Base-by-base conservation (phyloP, 2,329 filamentous ascomycete genomes). In the Acephala macrosclerotiorum region DNA sequence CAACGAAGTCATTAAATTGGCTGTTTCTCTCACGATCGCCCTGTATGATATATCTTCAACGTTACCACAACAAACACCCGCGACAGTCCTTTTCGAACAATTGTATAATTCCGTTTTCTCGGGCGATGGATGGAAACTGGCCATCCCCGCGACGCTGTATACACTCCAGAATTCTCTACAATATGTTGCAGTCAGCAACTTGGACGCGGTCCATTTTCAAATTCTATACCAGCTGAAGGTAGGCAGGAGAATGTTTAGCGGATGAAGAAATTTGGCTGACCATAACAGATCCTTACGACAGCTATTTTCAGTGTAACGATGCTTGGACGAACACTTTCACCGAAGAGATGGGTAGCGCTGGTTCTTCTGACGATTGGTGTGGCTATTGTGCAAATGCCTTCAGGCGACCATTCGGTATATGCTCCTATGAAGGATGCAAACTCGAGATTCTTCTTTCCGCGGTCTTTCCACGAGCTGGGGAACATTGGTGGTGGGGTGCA, bases 91-190 rank as follows among this genome's bases (percentile, higher is more conserved):
- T 20, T 92, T 96, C 75, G 86, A 89, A 73, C 90, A 93, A 74
- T 87, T 98, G 26, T 91, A 90, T 75, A 89, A 87, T 72, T 88
- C 89, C 35, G 91, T 97, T 18, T 97, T 98, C 76, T 90, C 91
- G 0, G 90, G 91, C 11, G 96, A 98, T 76, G 94, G 94, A 71
- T 98, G 95, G 95, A 97, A 97, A 79, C 81, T 99, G 69, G 93
- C 93, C 9, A 89, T 98, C 49, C 96, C 95, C 0, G 96, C 95
- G 3, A 85, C 89, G 4, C 83, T 98, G 1, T 98, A 97, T 77
- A 97, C 95, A 0, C 77, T 97, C 33, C 93, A 97, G 74, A 98
- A 97, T 75, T 91, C 92, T n/a, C 81, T 98, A 61, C 93, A 97
- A 77, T 99, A 97, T 75, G 87, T 96, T 60, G 95, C 93, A 1